Conservation (phyloP, 768 basidiomycete species). For the Coprinopsis strossmayeri region DNA sequence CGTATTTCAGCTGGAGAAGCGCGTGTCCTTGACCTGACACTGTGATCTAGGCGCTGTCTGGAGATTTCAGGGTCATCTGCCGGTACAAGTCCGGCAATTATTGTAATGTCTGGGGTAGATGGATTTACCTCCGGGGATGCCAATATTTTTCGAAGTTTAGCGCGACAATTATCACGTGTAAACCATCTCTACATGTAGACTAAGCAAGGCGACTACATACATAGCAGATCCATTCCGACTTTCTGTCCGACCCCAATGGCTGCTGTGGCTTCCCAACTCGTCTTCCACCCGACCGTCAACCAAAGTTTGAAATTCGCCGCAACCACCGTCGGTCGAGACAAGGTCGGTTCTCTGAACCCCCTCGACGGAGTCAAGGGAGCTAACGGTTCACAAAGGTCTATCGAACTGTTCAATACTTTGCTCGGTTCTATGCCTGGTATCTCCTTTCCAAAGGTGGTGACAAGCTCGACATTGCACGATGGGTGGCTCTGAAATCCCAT, state of each 20-base stretch:
- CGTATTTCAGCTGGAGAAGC: too few relatives aligned
- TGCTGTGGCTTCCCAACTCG: slow-evolving; percentile 60
- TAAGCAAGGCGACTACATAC: too few relatives aligned
- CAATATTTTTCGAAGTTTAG: background rate
- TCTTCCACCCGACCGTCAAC: slow-evolving; percentile 80
- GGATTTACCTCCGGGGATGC: background rate
- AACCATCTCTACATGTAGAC: background rate
- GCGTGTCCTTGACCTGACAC: too few relatives aligned
- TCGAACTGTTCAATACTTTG: slow-evolving; percentile 84
- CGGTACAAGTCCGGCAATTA: too few relatives aligned
- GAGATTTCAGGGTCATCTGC: too few relatives aligned
- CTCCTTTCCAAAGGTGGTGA: slow-evolving; percentile 55
- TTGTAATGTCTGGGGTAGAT: too few relatives aligned
- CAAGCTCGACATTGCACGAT: slow-evolving; percentile 65
- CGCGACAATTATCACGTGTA: slow-evolving; percentile 18
- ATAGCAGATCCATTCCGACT: background rate
- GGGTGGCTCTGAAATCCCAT: slow-evolving; percentile 81
- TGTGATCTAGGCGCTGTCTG: too few relatives aligned
- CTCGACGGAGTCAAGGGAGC: background rate
- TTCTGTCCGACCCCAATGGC: slow-evolving; percentile 28
- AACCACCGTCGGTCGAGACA: slow-evolving; percentile 87
- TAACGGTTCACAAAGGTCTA: slow-evolving; percentile 53
- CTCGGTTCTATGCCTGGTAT: slow-evolving; percentile 86
- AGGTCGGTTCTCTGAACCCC: slow-evolving; percentile 39
- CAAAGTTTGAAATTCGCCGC: slow-evolving; percentile 68